Evolutionary conservation across 2,329 filamentous ascomycete species (phyloP).

Genomic region (Allantophomopsis lycopodina): DNA sequence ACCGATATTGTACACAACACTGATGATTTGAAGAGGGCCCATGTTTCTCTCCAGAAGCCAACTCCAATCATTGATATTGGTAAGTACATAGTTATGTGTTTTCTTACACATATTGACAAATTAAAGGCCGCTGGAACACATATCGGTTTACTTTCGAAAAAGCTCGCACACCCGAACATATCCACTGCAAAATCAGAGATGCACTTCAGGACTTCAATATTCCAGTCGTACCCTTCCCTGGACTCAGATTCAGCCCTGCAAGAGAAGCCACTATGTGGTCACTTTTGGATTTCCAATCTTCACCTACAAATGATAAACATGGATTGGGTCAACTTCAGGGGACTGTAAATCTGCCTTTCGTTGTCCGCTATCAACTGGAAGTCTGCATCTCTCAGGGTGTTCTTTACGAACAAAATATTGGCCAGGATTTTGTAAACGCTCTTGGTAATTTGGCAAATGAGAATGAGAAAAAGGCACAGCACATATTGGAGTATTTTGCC

Average conservation of each 20-base stretch:
- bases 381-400: constrained; percentile 75
- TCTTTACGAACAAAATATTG: constrained; percentile 65
- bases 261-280: too few species aligned
- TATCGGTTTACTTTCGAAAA: constrained; percentile 35
- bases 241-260: too few species aligned
- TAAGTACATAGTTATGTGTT: constrained; percentile 3
- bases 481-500: constrained; percentile 61
- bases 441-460: constrained; percentile 36
- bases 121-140: constrained; percentile 44
- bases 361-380: constrained; percentile 80
- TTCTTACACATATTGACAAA: constrained; percentile 1
- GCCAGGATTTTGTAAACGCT: constrained; percentile 47
- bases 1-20: constrained; percentile 42
- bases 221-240: constrained; percentile 17
- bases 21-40: constrained; percentile 17
- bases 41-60: constrained; percentile 31
- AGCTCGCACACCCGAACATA: neutral
- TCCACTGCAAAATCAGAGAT: neutral
- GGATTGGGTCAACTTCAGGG: too few species aligned
- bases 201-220: constrained; percentile 62
- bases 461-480: constrained; percentile 35
- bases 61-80: constrained; percentile 43
- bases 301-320: too few species aligned
- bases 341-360: constrained; percentile 39
- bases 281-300: too few species aligned